These are phyloP conservation scores for Gastroboletus turbinatus DNA, from an alignment of 1,284 basidiomycete species.

Conservation along the genomic window DNA sequence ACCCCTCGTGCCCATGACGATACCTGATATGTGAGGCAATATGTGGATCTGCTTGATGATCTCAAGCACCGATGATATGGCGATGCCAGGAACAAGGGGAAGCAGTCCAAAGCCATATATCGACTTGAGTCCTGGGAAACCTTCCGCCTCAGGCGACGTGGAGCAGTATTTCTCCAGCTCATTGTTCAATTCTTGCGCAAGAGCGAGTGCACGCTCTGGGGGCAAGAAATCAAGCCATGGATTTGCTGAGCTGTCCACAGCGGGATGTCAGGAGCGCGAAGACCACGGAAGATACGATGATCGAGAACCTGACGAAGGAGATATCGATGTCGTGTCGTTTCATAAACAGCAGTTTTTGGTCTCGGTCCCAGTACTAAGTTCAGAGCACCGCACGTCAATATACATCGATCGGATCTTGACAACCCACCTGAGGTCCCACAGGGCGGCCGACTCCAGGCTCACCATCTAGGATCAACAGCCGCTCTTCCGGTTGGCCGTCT, in stretches of 20 bases:
- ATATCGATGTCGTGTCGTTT: conserved; percentile 59
- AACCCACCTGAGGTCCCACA: conserved; percentile 54
- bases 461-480: conserved; percentile 72
- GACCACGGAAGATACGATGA: not conserved
- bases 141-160: conserved; percentile 45
- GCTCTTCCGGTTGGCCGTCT: conserved; percentile 54
- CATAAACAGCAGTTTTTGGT: conserved; percentile 69
- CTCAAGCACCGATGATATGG: conserved; percentile 54
- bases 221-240: conserved; percentile 87
- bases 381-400: conserved; percentile 32
- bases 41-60: conserved; percentile 63
- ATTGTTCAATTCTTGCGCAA: conserved; percentile 69
- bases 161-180: conserved; percentile 80
- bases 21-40: conserved; percentile 69
- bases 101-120: conserved; percentile 84
- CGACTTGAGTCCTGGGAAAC: conserved; percentile 47
- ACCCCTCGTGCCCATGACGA: conserved; percentile 81
- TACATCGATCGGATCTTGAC: not conserved
- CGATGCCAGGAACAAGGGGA: conserved; percentile 70
- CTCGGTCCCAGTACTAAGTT: conserved; percentile 75
- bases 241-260: conserved; percentile 63
- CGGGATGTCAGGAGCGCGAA: conserved; percentile 10
- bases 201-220: conserved; percentile 59
- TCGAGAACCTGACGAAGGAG: conserved; percentile 51
- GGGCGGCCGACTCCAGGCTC: conserved; percentile 76